These are phyloP conservation scores for Exophiala oligosperma DNA, from an alignment of 2,329 filamentous ascomycete genomes.

Conservation along the genomic window DNA sequence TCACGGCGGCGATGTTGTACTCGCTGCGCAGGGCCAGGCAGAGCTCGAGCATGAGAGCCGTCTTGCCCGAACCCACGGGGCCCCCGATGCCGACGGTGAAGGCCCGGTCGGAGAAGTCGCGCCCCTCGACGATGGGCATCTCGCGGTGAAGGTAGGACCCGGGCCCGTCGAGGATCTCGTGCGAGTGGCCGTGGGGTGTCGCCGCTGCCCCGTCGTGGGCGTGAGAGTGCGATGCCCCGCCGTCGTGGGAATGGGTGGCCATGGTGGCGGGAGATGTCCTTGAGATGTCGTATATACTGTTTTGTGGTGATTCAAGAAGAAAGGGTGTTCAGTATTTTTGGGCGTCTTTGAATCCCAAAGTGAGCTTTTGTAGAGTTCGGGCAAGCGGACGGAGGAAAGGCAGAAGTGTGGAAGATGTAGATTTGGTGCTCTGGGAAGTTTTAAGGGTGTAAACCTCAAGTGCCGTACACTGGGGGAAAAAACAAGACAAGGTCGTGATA, in stretches of 20 bases:
- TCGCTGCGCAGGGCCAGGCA: conserved; percentile 77
- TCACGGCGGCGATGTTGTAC: conserved; percentile 90
- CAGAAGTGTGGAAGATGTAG: neutral
- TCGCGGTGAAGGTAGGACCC: conserved; percentile 87
- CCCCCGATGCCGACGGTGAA: conserved; percentile 98
- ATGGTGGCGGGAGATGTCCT: conserved; percentile 3
- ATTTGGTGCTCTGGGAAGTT: too few species aligned
- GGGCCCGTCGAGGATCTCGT: conserved; percentile 92
- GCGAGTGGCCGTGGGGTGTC: conserved; percentile 79
- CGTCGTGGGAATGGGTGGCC: conserved; percentile 35
- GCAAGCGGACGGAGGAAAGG: conserved; percentile 9
- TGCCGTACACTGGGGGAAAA: too few species aligned
- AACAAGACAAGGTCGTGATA: too few species aligned
- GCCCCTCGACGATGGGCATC: conserved; percentile 87
- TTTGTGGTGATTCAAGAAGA: too few species aligned
- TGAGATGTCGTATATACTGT: too few species aligned
- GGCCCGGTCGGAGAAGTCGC: conserved; percentile 82
- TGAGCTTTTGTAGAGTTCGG: neutral
- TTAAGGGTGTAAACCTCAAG: too few species aligned
- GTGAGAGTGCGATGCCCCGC: conserved; percentile 36
- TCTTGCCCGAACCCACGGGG: conserved; percentile 95
- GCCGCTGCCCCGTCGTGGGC: conserved; percentile 37
- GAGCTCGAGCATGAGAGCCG: conserved; percentile 91
- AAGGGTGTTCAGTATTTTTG: too few species aligned
- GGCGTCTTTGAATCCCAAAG: neutral